Evolutionary conservation across 1,284 basidiomycete species (phyloP).

Genomic region (Rhizoctonia solani): DNA sequence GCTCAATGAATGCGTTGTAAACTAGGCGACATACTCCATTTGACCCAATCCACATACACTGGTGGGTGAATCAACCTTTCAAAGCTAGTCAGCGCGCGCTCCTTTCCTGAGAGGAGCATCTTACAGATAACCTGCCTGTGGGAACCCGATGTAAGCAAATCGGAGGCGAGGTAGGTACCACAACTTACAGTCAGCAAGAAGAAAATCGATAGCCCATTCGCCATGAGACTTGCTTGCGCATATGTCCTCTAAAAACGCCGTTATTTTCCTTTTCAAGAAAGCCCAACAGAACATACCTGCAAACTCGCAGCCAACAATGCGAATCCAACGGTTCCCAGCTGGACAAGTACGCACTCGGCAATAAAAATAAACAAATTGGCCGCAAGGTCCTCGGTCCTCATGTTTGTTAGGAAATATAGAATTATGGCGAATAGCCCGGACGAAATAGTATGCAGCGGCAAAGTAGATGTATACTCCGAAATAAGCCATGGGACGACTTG

Average conservation of each 20-base stretch:
- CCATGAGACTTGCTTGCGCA: slow-evolving; percentile 39
- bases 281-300: slow-evolving; percentile 1
- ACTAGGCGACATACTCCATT: slow-evolving; percentile 42
- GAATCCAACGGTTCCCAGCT: slow-evolving; percentile 49
- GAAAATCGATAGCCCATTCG: slow-evolving; percentile 44
- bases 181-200: slow-evolving; percentile 38
- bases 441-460: slow-evolving; percentile 44
- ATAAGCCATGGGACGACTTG: slow-evolving; percentile 48
- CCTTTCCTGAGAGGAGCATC: slow-evolving; percentile 30
- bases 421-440: slow-evolving; percentile 46
- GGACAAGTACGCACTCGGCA: slow-evolving; percentile 48
- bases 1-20: background rate
- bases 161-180: background rate
- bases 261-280: background rate
- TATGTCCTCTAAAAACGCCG: background rate
- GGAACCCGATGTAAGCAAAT: background rate
- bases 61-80: slow-evolving; percentile 45
- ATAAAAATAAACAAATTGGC: slow-evolving; percentile 49
- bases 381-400: slow-evolving; percentile 48
- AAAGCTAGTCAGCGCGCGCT: background rate
- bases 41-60: slow-evolving; percentile 50
- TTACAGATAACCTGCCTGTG: slow-evolving; percentile 45
- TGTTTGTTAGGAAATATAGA: slow-evolving; percentile 48
- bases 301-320: slow-evolving; percentile 46
- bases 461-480: slow-evolving; percentile 45